Conservation (phyloP, 78 protist genomes). For the slime mould (Dictyostelium discoideum) region DNA sequence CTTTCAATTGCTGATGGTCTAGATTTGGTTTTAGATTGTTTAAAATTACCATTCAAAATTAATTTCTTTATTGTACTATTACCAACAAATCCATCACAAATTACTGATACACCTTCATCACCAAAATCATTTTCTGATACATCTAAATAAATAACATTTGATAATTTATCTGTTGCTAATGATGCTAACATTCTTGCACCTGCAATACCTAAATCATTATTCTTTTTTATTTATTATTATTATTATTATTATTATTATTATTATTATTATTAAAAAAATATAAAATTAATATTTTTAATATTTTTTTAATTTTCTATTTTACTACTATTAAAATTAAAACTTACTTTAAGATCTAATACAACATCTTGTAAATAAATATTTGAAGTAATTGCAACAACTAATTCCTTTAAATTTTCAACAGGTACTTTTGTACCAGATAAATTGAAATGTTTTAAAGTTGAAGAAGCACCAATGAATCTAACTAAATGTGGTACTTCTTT, state of each 20-base stretch:
- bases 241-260: neutral
- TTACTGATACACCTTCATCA: constrained; percentile 83
- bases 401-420: constrained; percentile 75
- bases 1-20: constrained; percentile 69
- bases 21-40: constrained; percentile 72
- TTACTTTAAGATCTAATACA: constrained; percentile 38
- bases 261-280: neutral
- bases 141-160: constrained; percentile 66
- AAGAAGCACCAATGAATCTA: constrained; percentile 56
- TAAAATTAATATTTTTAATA: neutral
- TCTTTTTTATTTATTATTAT: neutral
- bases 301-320: neutral
- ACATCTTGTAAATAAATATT: constrained; percentile 78
- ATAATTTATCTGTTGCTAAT: constrained; percentile 43
- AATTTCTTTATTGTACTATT: constrained; percentile 62
- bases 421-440: constrained; percentile 63
- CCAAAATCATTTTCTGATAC: constrained; percentile 80
- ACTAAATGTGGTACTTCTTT: constrained; percentile 58
- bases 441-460: constrained; percentile 48
- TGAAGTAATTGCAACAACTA: constrained; percentile 51
- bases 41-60: constrained; percentile 76
- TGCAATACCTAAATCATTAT: constrained; percentile 75
- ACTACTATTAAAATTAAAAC: neutral
- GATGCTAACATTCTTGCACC: constrained; percentile 83
- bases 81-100: constrained; percentile 62